Evolutionary conservation across 345 rosid genomes (phyloP).

Genomic region (Gossypium mustelinum): DNA sequence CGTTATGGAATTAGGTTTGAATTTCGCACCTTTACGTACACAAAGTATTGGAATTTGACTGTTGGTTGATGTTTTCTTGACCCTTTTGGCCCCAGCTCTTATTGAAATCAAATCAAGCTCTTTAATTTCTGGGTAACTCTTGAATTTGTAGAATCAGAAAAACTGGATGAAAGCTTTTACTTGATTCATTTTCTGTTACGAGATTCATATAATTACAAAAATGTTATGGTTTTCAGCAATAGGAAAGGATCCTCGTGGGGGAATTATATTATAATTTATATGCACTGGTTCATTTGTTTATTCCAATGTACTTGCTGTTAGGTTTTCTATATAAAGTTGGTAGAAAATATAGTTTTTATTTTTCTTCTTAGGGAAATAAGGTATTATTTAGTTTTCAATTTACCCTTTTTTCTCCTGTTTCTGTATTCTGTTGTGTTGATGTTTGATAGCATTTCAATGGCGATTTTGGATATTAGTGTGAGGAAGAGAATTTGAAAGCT

Average conservation of each 20-base stretch:
- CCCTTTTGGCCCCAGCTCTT: background rate
- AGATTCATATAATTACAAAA: background rate
- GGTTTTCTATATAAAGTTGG: background rate
- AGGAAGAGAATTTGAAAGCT: slow-evolving; percentile 20
- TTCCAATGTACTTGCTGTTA: background rate
- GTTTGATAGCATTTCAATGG: background rate
- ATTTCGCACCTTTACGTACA: slow-evolving; percentile 5
- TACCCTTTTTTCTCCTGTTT: background rate
- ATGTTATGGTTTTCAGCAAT: background rate
- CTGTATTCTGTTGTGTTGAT: background rate
- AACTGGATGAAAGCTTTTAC: background rate
- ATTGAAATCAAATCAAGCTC: slow-evolving; percentile 2
- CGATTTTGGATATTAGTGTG: background rate
- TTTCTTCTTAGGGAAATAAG: no score
- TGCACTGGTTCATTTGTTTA: background rate
- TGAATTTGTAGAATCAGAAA: background rate
- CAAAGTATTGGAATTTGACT: background rate
- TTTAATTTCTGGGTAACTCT: slow-evolving; percentile 4
- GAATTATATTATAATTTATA: background rate
- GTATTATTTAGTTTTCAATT: background rate
- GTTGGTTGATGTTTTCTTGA: slow-evolving; percentile 1
- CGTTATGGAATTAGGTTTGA: slow-evolving; percentile 4
- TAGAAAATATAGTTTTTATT: background rate
- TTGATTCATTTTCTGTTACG: no score
- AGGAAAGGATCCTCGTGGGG: background rate